Conservation (phyloP, 2,329 filamentous ascomycete species). For the Cladosporium sp. region DNA sequence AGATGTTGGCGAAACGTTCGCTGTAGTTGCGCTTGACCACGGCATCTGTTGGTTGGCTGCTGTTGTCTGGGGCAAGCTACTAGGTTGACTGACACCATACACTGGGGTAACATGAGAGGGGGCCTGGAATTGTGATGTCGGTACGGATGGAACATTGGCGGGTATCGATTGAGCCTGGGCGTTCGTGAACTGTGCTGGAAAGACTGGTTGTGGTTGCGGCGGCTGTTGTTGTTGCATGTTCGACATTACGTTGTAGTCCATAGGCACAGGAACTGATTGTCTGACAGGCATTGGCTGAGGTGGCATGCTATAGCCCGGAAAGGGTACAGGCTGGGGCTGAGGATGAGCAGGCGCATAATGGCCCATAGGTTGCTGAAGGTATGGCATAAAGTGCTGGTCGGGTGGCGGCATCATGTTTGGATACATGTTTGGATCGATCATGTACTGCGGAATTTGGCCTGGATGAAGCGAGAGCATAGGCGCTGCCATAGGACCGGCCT, state of each 20-base stretch:
- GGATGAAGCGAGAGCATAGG: slow-evolving; percentile 10
- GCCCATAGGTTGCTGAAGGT: slow-evolving; percentile 3
- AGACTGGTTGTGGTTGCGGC: background rate
- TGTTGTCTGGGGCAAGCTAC: background rate
- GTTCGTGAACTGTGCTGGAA: background rate
- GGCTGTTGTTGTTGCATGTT: slow-evolving; percentile 3
- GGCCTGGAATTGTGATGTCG: slow-evolving; percentile 6
- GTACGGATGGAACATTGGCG: background rate
- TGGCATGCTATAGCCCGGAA: slow-evolving; percentile 1
- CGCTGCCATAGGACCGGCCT: slow-evolving; percentile 22
- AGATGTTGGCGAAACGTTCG: background rate
- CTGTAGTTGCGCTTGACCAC: background rate
- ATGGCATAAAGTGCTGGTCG: slow-evolving; percentile 10
- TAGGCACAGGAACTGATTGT: slow-evolving; percentile 4
- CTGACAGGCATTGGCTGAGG: background rate
- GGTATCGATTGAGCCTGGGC: background rate
- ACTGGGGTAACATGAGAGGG: background rate
- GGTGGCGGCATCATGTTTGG: slow-evolving; percentile 1
- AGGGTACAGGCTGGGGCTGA: slow-evolving; percentile 3
- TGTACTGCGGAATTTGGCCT: slow-evolving; percentile 9
- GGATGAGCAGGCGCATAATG: background rate
- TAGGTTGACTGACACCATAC: background rate
- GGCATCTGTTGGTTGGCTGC: background rate
- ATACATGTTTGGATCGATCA: slow-evolving; percentile 8
- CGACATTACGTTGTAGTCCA: background rate